phyloP scores from a whole-genome alignment of 2,329 filamentous ascomycete genomes.

The Sporothrix brunneoviolacea region DNA sequence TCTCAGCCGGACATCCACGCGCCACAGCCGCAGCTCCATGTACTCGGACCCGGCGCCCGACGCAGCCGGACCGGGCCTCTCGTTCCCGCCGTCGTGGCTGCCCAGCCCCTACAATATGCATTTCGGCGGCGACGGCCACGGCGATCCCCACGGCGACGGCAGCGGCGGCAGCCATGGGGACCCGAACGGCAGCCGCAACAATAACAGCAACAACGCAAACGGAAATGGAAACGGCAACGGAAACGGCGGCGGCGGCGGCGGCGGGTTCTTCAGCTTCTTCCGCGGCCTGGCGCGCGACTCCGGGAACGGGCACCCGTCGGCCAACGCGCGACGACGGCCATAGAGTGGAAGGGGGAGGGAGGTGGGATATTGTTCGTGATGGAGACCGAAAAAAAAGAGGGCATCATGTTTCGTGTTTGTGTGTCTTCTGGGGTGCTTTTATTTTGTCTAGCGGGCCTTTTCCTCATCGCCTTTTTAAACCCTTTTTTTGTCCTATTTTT shows the following conservation, averaged over 20 bases:
- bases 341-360: too few relatives aligned
- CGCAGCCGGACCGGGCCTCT: neutral
- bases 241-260: neutral
- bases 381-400: too few relatives aligned
- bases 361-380: too few relatives aligned
- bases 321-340: slow-evolving; percentile 5
- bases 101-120: neutral
- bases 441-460: too few relatives aligned
- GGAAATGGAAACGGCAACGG: neutral
- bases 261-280: neutral
- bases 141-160: too few relatives aligned
- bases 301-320: neutral
- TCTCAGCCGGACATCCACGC: slow-evolving; percentile 2
- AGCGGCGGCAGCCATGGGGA: neutral
- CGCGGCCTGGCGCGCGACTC: neutral
- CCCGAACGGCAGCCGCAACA: neutral
- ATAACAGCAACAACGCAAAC: neutral
- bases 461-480: too few relatives aligned
- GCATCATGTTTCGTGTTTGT: too few relatives aligned
- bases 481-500: too few relatives aligned
- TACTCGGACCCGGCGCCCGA: too few relatives aligned
- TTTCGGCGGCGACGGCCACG: neutral
- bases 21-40: neutral
- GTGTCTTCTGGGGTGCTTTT: too few relatives aligned
- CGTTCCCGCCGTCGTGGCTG: neutral